Evolutionary conservation across 768 basidiomycete species (phyloP).

Genomic region (Pleurotus ostreatus): DNA sequence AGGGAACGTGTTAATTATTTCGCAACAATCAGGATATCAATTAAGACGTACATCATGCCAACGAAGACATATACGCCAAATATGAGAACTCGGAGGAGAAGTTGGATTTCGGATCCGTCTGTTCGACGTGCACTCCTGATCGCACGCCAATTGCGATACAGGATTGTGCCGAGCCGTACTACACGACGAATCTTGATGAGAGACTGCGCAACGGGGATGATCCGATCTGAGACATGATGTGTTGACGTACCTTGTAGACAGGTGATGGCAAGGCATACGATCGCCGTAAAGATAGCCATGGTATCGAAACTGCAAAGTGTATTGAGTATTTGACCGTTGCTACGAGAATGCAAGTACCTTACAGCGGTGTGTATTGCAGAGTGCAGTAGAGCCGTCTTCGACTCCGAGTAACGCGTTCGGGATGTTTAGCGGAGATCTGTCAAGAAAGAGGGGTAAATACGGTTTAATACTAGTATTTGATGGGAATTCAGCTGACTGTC

Average conservation of each 20-base stretch:
- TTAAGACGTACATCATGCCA: conserved; percentile 25
- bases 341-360: conserved; percentile 1
- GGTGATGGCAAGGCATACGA: conserved; percentile 24
- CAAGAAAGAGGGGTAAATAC: neutral
- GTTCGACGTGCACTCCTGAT: conserved; percentile 24
- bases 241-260: conserved; percentile 22
- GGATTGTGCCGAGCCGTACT: conserved; percentile 25
- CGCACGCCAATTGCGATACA: conserved; percentile 27
- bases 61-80: conserved; percentile 29
- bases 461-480: too few relatives aligned
- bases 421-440: conserved; percentile 22
- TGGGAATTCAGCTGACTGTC: conserved; percentile 14
- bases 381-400: conserved; percentile 26
- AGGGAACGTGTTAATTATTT: neutral
- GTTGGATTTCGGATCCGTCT: conserved; percentile 19
- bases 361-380: conserved; percentile 18
- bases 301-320: conserved; percentile 14
- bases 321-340: neutral
- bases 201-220: neutral
- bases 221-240: neutral
- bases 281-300: conserved; percentile 21
- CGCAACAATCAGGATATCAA: neutral
- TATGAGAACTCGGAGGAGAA: conserved; percentile 27
- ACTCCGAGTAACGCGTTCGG: conserved; percentile 21
- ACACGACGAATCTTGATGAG: neutral